Evolutionary conservation across 2,329 filamentous ascomycete species (phyloP).

Genomic region (Cercospora sesami): DNA sequence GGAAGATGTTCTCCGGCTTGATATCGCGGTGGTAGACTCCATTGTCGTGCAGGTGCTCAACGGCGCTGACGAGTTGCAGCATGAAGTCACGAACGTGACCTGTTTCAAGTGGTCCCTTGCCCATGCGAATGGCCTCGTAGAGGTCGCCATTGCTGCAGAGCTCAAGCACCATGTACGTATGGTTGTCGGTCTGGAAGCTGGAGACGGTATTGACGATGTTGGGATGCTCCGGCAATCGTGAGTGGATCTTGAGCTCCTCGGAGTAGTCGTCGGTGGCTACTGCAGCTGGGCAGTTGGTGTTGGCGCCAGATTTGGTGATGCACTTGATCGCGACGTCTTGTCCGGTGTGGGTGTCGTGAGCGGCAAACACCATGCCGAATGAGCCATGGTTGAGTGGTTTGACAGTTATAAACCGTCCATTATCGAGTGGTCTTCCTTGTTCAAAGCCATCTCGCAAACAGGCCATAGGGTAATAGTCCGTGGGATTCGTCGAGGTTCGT

Average conservation of each 20-base stretch:
- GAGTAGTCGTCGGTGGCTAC: constrained; percentile 79
- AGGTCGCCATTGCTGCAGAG: constrained; percentile 94
- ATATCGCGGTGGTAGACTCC: constrained; percentile 96
- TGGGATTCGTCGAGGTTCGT: constrained; percentile 18
- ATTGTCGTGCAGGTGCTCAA: constrained; percentile 86
- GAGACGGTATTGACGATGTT: constrained; percentile 93
- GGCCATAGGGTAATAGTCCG: constrained; percentile 60
- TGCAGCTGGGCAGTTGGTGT: constrained; percentile 60
- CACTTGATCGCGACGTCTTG: constrained; percentile 94
- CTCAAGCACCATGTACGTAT: constrained; percentile 90
- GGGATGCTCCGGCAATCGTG: constrained; percentile 72
- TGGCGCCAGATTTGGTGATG: constrained; percentile 75
- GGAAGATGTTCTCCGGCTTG: constrained; percentile 99
- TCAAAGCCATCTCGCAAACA: constrained; percentile 83
- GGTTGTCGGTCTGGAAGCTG: constrained; percentile 87
- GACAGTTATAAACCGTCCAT: constrained; percentile 83
- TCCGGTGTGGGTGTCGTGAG: constrained; percentile 73
- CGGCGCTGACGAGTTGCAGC: constrained; percentile 86
- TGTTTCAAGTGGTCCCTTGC: constrained; percentile 85
- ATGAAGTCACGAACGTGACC: constrained; percentile 97
- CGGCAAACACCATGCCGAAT: constrained; percentile 97
- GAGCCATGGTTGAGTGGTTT: constrained; percentile 97
- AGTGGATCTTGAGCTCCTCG: constrained; percentile 78
- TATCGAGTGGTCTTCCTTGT: constrained; percentile 73
- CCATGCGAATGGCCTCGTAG: constrained; percentile 92